Evolutionary conservation across 306 rosid species (phyloP), one percentile per base, ranked within the genome.

Genomic region (Prunus kanzakura): DNA sequence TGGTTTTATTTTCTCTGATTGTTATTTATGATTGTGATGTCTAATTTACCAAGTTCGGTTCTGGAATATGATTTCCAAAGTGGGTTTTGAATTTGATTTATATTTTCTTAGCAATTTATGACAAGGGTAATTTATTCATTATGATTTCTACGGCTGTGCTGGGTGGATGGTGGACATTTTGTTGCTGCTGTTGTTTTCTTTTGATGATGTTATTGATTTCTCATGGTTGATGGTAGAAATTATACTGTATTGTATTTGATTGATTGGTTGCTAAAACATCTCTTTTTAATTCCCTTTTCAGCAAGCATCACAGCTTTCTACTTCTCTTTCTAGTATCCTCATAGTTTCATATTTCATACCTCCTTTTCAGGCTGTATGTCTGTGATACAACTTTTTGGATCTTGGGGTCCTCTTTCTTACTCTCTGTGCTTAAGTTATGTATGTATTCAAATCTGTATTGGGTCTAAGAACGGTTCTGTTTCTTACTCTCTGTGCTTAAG

Each of bases 401-500:
- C 9, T 67, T 38, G 13, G 12, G 45, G 71, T 62, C 58, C 23
- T 56, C 20, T 27, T 51, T 23, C 20, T 25, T 45, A 58, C 55
- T 15, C 14, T 56, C 4, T 46, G 30, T 47, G 20, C 8, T 63
- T 30, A 0, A 63, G 22, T 29, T 30, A 30, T 63, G 13, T 16
- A 5, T 63, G 51, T 16, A 20, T 43, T 58, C 56, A 35, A 58
- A 64, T 75, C 70, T 66, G 62, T 66, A 32, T 25, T 32, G 35
- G n/a, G 64, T 64, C 63, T 72, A 64, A 81, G 43, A 25, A 64
- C 38, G 47, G 56, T 77, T 77, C 11, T 64, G 18, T 69, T 55
- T 78, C 58, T 70, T 78, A 47, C 68, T 68, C 7, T 51, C 47
- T 73, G 79, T 66, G 43, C 14, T 11, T 47, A 13, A 47, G 51